Conservation (phyloP, 176 grass and related monocot genomes). For the Themeda triandra region DNA sequence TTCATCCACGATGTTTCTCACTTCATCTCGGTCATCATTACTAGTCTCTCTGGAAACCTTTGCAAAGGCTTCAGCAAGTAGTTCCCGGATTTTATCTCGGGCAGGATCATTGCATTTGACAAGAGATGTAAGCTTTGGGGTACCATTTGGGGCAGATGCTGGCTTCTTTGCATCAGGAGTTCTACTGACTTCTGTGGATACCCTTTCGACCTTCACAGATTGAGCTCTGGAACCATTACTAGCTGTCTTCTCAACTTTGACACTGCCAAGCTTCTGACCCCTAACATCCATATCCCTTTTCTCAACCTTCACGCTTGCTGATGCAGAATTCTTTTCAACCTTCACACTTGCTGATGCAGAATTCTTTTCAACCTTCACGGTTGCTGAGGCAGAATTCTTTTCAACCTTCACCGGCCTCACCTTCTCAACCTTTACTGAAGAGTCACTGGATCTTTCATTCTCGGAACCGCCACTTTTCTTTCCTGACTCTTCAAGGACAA, state of each 20-base stretch:
- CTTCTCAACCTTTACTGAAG: no score
- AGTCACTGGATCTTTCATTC: no score
- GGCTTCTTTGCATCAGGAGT: slow-evolving; percentile 33
- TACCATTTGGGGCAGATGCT: slow-evolving; percentile 20
- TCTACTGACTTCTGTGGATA: slow-evolving; percentile 30
- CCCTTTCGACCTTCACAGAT: slow-evolving; percentile 28
- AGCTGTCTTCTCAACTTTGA: slow-evolving; percentile 38
- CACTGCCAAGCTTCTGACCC: slow-evolving; percentile 1
- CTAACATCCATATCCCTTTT: slow-evolving; percentile 31
- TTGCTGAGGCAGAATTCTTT: slow-evolving; percentile 9
- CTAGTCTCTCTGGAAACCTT: slow-evolving; percentile 32
- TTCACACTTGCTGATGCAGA: slow-evolving; percentile 19
- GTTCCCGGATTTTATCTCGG: slow-evolving; percentile 64
- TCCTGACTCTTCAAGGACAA: no score
- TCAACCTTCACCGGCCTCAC: no score
- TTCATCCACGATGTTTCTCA: slow-evolving; percentile 58
- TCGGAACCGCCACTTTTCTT: no score
- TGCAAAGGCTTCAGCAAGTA: slow-evolving; percentile 70
- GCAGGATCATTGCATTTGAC: slow-evolving; percentile 71
- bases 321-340: no score
- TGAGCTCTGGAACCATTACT: slow-evolving; percentile 35
- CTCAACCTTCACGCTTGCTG: neutral
- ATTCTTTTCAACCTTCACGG: slow-evolving; percentile 40
- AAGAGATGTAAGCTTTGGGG: slow-evolving; percentile 59
- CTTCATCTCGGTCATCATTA: neutral